Conservation (phyloP, 257 asterid species). For the Solanum chiquidenum region DNA sequence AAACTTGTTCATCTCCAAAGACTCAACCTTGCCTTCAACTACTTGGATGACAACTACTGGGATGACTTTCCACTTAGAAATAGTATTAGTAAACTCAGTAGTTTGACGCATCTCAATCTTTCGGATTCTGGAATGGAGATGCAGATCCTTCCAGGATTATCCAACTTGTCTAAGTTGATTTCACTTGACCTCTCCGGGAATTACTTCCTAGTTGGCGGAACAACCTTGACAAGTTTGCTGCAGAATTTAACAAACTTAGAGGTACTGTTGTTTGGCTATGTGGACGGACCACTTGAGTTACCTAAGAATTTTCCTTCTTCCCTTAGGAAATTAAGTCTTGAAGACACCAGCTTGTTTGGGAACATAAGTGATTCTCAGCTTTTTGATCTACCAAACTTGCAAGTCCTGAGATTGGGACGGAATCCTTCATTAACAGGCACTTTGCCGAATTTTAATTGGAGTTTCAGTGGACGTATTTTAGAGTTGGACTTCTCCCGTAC, state of each 20-base stretch:
- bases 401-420: too few species aligned
- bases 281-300: not conserved
- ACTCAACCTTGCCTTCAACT: not conserved
- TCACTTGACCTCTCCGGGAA: not conserved
- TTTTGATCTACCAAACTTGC: too few species aligned
- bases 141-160: not conserved
- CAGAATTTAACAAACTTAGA: not conserved
- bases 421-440: too few species aligned
- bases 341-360: not conserved
- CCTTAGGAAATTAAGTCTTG: not conserved
- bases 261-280: not conserved
- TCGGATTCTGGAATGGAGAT: not conserved
- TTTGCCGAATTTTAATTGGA: too few species aligned
- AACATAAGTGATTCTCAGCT: too few species aligned
- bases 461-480: too few species aligned
- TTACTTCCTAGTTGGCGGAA: not conserved
- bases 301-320: not conserved
- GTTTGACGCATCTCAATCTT: not conserved
- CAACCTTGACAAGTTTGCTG: not conserved
- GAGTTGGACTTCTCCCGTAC: too few species aligned
- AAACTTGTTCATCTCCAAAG: not conserved
- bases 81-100: not conserved
- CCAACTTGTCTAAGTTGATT: not conserved
- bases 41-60: rapidly evolving
- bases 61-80: not conserved